Base-by-base conservation (phyloP, 1,284 basidiomycete species). In the Cutaneotrichosporon sp. region DNA sequence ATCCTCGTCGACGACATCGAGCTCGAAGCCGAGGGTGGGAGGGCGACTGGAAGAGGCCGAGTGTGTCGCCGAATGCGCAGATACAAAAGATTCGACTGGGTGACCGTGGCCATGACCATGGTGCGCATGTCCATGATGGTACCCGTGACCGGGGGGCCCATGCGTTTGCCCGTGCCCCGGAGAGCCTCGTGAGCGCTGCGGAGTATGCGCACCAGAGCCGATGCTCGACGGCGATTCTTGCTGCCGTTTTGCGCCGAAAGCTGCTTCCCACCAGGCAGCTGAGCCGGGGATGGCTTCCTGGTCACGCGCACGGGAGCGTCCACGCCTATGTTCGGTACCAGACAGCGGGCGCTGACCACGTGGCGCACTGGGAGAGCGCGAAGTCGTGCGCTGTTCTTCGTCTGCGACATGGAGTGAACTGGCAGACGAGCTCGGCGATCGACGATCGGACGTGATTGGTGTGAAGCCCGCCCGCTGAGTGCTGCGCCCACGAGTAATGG, bases 1-100 rank as follows among this genome's bases (percentile, higher is more conserved):
- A 37, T 59, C 54, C 51, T 55, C 54, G 21, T 55, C 51, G 12
- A 59, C 51, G 7, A 39, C 54, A 17, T 52, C 51, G 10, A 59
- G 46, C 41, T 59, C 57, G 15, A 52, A 47, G 8, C 57, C 57
- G 3, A 59, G 42, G 8, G 53, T 52, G 5, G 57, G 57, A 10
- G 48, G 48, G 26, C 47, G 47, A 30, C 47, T 41, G n/a, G 34
- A 23, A 8, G 41, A 39, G 12, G 41, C 41, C 13, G 41, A 23
- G 22, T 17, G 41, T 15, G 22, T 17, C 22, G 22, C 18, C 9
- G 4, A 34, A 9, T 37, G 45, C 4, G 17, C 23, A 20, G 43
- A 26, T 10, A 34, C 12, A 17, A 34, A 45, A 12, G 33, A 20
- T 4, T 37, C 45, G 13, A 13, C 41, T 43, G 41, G 13, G 17